phyloP scores from a whole-genome alignment of 2,329 filamentous ascomycete genomes.

The Simplicillium aogashimaense region DNA sequence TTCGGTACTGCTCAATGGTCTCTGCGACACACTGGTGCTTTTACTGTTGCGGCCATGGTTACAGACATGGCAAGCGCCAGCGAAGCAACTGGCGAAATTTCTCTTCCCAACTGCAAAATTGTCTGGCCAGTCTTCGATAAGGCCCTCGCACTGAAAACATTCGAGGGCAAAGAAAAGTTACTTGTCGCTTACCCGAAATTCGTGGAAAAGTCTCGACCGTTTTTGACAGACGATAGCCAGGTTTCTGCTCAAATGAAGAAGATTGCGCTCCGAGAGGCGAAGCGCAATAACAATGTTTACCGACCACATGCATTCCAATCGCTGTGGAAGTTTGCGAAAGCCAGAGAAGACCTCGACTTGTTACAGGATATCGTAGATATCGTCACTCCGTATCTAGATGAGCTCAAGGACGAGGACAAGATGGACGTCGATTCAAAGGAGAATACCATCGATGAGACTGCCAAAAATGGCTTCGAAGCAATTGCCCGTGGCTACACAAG shows the following conservation, averaged over 20 bases:
- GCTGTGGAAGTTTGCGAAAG: slow-evolving; percentile 63
- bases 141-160: slow-evolving; percentile 79
- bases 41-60: slow-evolving; percentile 67
- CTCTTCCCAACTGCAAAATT: slow-evolving; percentile 44
- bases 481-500: slow-evolving; percentile 39
- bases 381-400: slow-evolving; percentile 51
- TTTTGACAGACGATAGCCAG: slow-evolving; percentile 42
- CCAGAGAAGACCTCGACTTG: slow-evolving; percentile 59
- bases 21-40: slow-evolving; percentile 78
- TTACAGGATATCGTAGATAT: slow-evolving; percentile 57
- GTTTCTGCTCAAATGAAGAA: slow-evolving; percentile 63
- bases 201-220: slow-evolving; percentile 49
- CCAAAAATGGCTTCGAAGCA: slow-evolving; percentile 40
- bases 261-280: slow-evolving; percentile 77
- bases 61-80: slow-evolving; percentile 52
- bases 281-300: slow-evolving; percentile 81
- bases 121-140: slow-evolving; percentile 83
- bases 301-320: slow-evolving; percentile 63
- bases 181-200: slow-evolving; percentile 73
- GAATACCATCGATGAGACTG: slow-evolving; percentile 30
- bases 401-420: slow-evolving; percentile 44
- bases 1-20: slow-evolving; percentile 80
- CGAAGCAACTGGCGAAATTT: slow-evolving; percentile 47
- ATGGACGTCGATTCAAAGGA: slow-evolving; percentile 60
- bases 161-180: slow-evolving; percentile 81